These are phyloP conservation scores for Kluyveromyces nonfermentans DNA, from an alignment of 805 yeast genomes.

Conservation along the genomic window DNA sequence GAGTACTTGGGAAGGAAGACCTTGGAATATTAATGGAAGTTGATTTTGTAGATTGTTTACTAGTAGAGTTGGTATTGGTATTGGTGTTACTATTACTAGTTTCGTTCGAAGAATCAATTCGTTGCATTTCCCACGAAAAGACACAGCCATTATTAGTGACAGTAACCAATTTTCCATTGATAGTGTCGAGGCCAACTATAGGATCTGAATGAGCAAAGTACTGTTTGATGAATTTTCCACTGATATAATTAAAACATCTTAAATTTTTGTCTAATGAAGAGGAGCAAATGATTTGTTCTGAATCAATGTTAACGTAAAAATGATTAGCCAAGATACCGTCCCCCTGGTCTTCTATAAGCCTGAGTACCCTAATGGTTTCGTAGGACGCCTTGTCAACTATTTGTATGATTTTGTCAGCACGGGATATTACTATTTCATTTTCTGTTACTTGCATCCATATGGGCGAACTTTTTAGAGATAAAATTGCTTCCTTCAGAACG, in stretches of 20 bases:
- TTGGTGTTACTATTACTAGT: not conserved
- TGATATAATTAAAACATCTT: constrained; percentile 36
- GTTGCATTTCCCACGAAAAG: constrained; percentile 34
- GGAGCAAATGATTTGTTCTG: constrained; percentile 28
- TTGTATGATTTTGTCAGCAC: constrained; percentile 40
- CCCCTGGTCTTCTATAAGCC: constrained; percentile 32
- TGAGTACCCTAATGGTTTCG: constrained; percentile 33
- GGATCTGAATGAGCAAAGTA: constrained; percentile 56
- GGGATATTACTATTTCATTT: constrained; percentile 40
- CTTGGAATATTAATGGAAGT: not conserved
- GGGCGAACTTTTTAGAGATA: constrained; percentile 46
- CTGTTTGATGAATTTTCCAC: constrained; percentile 39
- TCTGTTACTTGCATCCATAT: constrained; percentile 30
- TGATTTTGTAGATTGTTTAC: not conserved
- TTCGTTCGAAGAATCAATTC: not conserved
- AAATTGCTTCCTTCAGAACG: constrained; percentile 34
- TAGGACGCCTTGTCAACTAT: constrained; percentile 30
- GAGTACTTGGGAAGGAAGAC: not conserved
- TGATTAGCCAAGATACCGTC: constrained; percentile 40
- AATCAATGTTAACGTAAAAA: constrained; percentile 29
- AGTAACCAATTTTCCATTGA: constrained; percentile 29
- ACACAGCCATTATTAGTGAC: constrained; percentile 47
- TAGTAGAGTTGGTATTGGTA: not conserved
- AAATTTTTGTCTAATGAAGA: constrained; percentile 51
- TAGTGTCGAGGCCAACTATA: constrained; percentile 34